Evolutionary conservation across 2,329 filamentous ascomycete genomes (phyloP).

Genomic region (Xylariaceae sp.): DNA sequence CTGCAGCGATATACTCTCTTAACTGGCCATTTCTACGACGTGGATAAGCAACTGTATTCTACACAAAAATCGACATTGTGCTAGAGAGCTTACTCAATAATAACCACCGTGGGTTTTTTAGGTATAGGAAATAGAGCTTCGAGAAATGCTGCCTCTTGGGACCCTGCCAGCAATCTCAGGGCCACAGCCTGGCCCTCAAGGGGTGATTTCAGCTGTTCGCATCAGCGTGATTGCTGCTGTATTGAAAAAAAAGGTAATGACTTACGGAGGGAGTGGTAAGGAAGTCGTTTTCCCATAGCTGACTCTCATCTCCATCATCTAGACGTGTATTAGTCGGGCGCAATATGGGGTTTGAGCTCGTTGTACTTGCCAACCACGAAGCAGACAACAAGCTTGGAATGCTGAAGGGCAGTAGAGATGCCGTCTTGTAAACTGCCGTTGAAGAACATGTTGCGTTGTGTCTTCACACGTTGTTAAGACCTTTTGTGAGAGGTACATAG

Average conservation of each 20-base stretch:
- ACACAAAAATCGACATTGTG: background rate
- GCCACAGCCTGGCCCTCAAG: constrained; percentile 67
- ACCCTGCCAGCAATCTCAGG: constrained; percentile 71
- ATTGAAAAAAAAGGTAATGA: background rate
- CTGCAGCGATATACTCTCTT: constrained; percentile 73
- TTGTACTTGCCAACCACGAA: constrained; percentile 71
- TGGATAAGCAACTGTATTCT: constrained; percentile 8
- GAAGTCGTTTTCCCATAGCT: constrained; percentile 73
- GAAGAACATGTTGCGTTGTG: constrained; percentile 69
- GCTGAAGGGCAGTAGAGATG: constrained; percentile 72
- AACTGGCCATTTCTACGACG: constrained; percentile 69
- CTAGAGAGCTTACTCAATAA: constrained; percentile 65
- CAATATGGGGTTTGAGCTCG: background rate
- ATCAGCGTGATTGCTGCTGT: constrained; percentile 17
- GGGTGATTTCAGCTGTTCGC: constrained; percentile 53
- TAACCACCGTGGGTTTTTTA: constrained; percentile 74
- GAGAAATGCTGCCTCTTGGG: constrained; percentile 79
- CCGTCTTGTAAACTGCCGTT: constrained; percentile 78
- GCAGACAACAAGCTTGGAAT: constrained; percentile 79
- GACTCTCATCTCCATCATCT: constrained; percentile 73
- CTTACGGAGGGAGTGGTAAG: constrained; percentile 59
- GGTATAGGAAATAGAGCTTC: constrained; percentile 81
- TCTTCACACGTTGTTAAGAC: constrained; percentile 1
- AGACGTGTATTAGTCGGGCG: constrained; percentile 19
- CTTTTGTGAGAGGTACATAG: background rate